Percentiles rank a stretch among this genome's conserved stretches.
Conservation (phyloP, 352 stramenopile species). For the Hyaloperonospora arabidopsidis region DNA sequence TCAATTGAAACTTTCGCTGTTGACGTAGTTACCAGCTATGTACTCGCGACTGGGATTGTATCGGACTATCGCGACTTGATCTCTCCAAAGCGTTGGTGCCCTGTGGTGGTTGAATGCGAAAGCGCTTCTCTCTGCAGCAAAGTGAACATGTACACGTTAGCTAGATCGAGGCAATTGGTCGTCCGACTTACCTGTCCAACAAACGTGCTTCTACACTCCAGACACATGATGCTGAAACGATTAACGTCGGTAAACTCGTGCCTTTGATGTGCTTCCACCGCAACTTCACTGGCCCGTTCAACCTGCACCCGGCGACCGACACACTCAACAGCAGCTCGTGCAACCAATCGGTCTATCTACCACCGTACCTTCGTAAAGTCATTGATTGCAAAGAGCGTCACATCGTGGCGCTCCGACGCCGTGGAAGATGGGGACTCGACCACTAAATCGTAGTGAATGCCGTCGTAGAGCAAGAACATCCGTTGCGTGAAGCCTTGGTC, state of each 20-base stretch:
- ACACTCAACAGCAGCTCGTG: constrained; percentile 1
- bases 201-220: constrained; percentile 58
- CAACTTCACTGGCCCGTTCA: constrained; percentile 70
- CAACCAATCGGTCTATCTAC: not conserved
- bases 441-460: constrained; percentile 80
- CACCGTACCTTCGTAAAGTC: constrained; percentile 65
- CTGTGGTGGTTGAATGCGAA: constrained; percentile 48
- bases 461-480: constrained; percentile 83
- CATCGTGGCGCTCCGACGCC: constrained; percentile 44
- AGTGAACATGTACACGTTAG: not conserved
- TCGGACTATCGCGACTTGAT: constrained; percentile 25
- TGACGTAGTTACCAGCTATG: too few relatives aligned
- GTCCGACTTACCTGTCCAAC: constrained; percentile 39
- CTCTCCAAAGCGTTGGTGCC: constrained; percentile 74
- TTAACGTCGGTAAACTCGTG: constrained; percentile 75
- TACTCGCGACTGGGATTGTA: not conserved
- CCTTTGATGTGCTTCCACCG: constrained; percentile 77
- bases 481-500: constrained; percentile 76
- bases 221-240: constrained; percentile 66
- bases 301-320: constrained; percentile 25
- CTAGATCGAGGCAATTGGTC: not conserved
- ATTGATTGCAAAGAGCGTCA: constrained; percentile 72
- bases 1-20: too few relatives aligned
- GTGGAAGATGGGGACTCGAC: constrained; percentile 47
- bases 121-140: constrained; percentile 42